phyloP scores from a whole-genome alignment of 164 flowering plant genomes.

The Berberis vulgaris region DNA sequence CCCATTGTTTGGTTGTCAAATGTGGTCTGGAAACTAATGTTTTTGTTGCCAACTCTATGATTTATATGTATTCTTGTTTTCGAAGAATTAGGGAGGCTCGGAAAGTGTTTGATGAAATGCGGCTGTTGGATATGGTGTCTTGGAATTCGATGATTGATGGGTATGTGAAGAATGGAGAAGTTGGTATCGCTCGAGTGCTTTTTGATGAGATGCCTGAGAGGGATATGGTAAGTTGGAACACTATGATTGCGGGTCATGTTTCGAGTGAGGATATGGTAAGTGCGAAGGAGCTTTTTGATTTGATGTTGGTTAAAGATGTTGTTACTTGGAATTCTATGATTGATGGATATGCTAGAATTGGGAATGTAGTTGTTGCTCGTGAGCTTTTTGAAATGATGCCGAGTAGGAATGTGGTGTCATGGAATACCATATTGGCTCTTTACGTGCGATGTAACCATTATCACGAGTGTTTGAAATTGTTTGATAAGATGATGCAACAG shows the following conservation, averaged over 20 bases:
- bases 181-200: constrained; percentile 30
- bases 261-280: constrained; percentile 28
- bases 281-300: constrained; percentile 31
- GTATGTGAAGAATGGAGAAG: constrained; percentile 47
- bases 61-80: constrained; percentile 45
- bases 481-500: constrained; percentile 38
- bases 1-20: constrained; percentile 35
- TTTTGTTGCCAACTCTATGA: constrained; percentile 51
- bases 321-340: constrained; percentile 64
- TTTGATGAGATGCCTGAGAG: constrained; percentile 47
- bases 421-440: constrained; percentile 57
- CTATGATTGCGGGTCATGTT: constrained; percentile 40
- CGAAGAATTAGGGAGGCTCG: constrained; percentile 30
- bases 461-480: constrained; percentile 36
- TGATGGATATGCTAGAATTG: constrained; percentile 50
- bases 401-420: constrained; percentile 39
- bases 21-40: constrained; percentile 45
- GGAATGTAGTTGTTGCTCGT: constrained; percentile 23
- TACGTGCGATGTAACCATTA: constrained; percentile 32
- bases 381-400: constrained; percentile 43
- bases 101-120: constrained; percentile 33
- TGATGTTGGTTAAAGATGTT: constrained; percentile 35
- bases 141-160: constrained; percentile 65
- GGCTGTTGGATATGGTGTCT: constrained; percentile 38
- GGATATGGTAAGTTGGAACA: constrained; percentile 50